Percentiles rank a stretch among this genome's conserved stretches.
These are phyloP conservation scores for Guillardia theta DNA, from an alignment of 78 protist genomes.

Conservation along the genomic window DNA sequence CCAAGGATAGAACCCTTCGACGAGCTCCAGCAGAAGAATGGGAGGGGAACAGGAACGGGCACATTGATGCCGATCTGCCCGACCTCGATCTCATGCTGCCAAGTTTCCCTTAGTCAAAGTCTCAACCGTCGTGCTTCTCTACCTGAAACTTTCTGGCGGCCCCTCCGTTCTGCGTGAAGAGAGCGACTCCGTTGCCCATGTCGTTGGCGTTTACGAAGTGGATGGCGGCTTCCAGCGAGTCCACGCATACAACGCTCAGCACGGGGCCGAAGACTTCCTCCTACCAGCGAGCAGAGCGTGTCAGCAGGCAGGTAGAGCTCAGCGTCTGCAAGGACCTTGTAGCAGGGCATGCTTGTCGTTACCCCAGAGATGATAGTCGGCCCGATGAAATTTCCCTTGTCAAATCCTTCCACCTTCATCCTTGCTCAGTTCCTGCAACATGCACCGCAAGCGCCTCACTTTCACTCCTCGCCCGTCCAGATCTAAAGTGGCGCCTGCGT, in stretches of 20 bases:
- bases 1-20: conserved; percentile 17
- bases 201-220: background rate
- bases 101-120: too few species aligned
- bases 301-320: too few species aligned
- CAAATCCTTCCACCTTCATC: background rate
- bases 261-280: conserved; percentile 22
- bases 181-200: conserved; percentile 11
- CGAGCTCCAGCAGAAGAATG: conserved; percentile 14
- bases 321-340: too few species aligned
- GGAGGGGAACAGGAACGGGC: conserved; percentile 27
- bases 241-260: background rate
- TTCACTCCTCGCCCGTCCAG: conserved; percentile 4
- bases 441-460: background rate
- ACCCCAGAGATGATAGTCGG: background rate
- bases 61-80: conserved; percentile 29
- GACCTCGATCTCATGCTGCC: conserved; percentile 18
- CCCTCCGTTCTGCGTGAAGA: background rate
- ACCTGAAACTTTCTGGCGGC: conserved; percentile 10
- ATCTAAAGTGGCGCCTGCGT: background rate
- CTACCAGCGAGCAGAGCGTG: too few species aligned
- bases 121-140: too few species aligned
- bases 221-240: background rate
- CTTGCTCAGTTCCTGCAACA: background rate
- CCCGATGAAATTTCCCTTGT: conserved; percentile 30
- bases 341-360: background rate